A percentile compares a stretch with the other conserved stretches of the same genome.
phyloP scores from a whole-genome alignment of 2,329 filamentous ascomycete genomes.

The Bretziella fagacearum region DNA sequence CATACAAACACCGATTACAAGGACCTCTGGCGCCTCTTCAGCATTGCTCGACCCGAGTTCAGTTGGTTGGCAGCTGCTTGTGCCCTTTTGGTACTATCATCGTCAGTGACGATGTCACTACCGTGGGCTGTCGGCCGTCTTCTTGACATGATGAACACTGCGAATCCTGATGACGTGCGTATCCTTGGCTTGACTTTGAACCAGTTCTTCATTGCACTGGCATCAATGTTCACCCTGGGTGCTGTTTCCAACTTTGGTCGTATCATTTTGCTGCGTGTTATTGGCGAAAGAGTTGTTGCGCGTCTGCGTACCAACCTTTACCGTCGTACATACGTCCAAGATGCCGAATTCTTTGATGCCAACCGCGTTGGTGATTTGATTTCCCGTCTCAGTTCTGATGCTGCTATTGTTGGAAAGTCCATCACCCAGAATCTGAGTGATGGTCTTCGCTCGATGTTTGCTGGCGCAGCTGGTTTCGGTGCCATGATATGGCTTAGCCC shows the following conservation, averaged over 20 bases:
- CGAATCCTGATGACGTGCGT: slow-evolving; percentile 50
- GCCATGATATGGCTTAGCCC: slow-evolving; percentile 95
- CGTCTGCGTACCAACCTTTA: slow-evolving; percentile 80
- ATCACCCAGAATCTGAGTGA: slow-evolving; percentile 97
- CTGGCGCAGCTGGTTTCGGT: slow-evolving; percentile 71
- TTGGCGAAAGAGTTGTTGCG: slow-evolving; percentile 87
- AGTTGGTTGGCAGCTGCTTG: slow-evolving; percentile 66
- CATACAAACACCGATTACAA: slow-evolving; percentile 32
- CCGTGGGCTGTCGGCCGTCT: slow-evolving; percentile 95
- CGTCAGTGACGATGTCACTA: slow-evolving; percentile 85
- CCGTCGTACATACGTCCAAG: slow-evolving; percentile 83
- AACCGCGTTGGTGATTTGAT: slow-evolving; percentile 94
- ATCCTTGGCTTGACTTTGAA: slow-evolving; percentile 72
- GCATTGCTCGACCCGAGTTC: slow-evolving; percentile 73
- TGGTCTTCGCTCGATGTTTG: slow-evolving; percentile 79
- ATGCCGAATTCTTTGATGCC: slow-evolving; percentile 97
- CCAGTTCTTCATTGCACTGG: slow-evolving; percentile 78
- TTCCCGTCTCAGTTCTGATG: slow-evolving; percentile 86
- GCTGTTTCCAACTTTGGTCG: slow-evolving; percentile 85
- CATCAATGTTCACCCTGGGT: slow-evolving; percentile 58
- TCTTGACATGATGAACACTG: slow-evolving; percentile 58
- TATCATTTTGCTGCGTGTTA: slow-evolving; percentile 81
- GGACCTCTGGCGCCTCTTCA: slow-evolving; percentile 76
- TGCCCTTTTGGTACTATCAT: slow-evolving; percentile 71
- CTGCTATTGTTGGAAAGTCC: slow-evolving; percentile 94